Evolutionary conservation across 1,284 basidiomycete genomes (phyloP).

Genomic region (Leccinum subrobustum): DNA sequence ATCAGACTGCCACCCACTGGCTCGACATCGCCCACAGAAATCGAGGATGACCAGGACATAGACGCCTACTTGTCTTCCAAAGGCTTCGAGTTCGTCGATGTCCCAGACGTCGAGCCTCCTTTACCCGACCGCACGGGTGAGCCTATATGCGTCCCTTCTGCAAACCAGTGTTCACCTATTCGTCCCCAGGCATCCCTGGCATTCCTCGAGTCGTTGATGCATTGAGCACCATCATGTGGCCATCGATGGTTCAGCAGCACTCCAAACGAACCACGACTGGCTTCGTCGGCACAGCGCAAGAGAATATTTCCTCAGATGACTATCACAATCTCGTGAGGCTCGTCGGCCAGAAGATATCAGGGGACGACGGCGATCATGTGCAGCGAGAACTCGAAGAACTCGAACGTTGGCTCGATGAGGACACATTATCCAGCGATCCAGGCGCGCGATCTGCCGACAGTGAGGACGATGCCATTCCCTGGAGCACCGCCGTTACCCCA

Average conservation of each 20-base stretch:
- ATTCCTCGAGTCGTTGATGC: conserved; percentile 72
- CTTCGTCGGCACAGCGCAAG: not conserved
- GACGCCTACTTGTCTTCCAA: conserved; percentile 64
- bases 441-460: conserved; percentile 11
- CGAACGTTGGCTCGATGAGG: conserved; percentile 61
- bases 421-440: conserved; percentile 22
- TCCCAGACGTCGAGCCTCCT: conserved; percentile 15
- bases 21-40: conserved; percentile 10
- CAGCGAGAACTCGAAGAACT: conserved; percentile 56
- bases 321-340: conserved; percentile 24
- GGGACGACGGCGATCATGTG: conserved; percentile 33
- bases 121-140: conserved; percentile 21
- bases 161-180: conserved; percentile 1
- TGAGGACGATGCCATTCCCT: conserved; percentile 17
- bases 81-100: conserved; percentile 74
- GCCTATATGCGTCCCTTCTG: not conserved
- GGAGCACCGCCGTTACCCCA: conserved; percentile 31
- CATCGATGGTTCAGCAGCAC: conserved; percentile 51
- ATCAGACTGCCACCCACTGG: conserved; percentile 43
- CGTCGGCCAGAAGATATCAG: conserved; percentile 21
- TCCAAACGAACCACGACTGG: conserved; percentile 2
- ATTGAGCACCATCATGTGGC: conserved; percentile 83
- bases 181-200: conserved; percentile 49
- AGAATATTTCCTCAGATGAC: conserved; percentile 15
- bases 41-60: conserved; percentile 44